Evolutionary conservation across 1,284 basidiomycete species (phyloP), one percentile per base, ranked within the genome.

Genomic region (Grifola frondosa): DNA sequence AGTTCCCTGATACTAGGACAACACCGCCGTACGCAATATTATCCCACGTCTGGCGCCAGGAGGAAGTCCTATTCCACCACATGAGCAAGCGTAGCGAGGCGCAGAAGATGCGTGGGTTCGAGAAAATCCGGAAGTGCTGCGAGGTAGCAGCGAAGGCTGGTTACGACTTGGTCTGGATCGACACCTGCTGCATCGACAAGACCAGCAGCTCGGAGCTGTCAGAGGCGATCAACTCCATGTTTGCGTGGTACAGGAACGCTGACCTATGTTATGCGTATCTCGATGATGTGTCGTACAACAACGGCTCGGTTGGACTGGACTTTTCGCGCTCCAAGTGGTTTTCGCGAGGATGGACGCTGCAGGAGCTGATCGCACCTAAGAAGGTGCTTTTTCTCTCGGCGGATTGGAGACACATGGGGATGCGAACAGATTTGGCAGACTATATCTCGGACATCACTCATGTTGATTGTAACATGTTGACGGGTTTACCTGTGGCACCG

Each of bases 101-200:
- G n/a, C n/a, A n/a, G n/a, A n/a, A n/a, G n/a, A n/a, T n/a, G n/a
- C n/a, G n/a, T n/a, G n/a, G n/a, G n/a, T n/a, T n/a, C n/a, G 26
- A 25, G 7, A 42, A 47, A 15, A 31, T 42, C 30, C 31, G 36
- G 12, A 13, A 30, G 9, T 46, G 29, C 36, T 42, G 39, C 23
- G 30, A 20, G n/a, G 8, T 47, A 15, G 45, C 45, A 4, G 20
- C 31, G 1, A 3, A 6, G 10, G 19, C 35, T 15, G 45, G 45
- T 5, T 42, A 42, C 31, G 25, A 20, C 13, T 31, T 13, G 13
- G 36, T 30, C 30, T 47, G 45, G 45, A 29, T 38, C 16, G 42
- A 48, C 38, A 30, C 46, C 5, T 48, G 42, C 25, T 48, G 46
- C 35, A 42, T 46, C 39, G 39, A 41, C 39, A 46, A 40, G 35